Evolutionary conservation across 1,284 basidiomycete species (phyloP).

Genomic region (Rhodotorula sp.): DNA sequence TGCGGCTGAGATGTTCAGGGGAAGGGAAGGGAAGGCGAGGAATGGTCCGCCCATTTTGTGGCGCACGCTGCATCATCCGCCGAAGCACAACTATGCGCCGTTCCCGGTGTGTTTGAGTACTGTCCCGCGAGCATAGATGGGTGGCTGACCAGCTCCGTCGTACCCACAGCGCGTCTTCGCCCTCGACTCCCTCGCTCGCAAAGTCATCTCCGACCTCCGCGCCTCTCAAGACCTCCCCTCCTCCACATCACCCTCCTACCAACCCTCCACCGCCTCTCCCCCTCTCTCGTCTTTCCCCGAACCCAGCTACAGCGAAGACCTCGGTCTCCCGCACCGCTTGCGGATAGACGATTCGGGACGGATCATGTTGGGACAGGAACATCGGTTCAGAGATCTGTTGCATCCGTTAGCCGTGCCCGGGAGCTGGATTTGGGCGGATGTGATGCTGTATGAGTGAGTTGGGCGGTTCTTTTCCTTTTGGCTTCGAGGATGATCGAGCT

Average conservation of each 20-base stretch:
- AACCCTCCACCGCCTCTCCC: neutral
- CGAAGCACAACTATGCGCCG: conserved; percentile 39
- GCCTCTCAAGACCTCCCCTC: conserved; percentile 4
- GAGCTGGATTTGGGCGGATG: conserved; percentile 36
- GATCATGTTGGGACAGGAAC: conserved; percentile 38
- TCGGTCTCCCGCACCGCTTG: conserved; percentile 30
- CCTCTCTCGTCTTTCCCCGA: conserved; percentile 4
- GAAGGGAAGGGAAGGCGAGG: conserved; percentile 23
- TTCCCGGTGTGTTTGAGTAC: conserved; percentile 28
- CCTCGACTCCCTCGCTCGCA: conserved; percentile 34
- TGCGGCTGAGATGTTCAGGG: conserved; percentile 22
- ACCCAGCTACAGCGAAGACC: conserved; percentile 16
- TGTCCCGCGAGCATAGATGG: neutral
- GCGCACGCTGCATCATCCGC: conserved; percentile 38
- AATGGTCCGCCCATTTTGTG: conserved; percentile 36
- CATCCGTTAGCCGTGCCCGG: conserved; percentile 38
- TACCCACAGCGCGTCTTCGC: conserved; percentile 31
- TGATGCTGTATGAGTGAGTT: conserved; percentile 40
- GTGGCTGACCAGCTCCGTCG: neutral
- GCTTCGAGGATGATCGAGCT: neutral
- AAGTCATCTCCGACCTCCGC: conserved; percentile 33
- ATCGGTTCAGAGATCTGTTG: conserved; percentile 37
- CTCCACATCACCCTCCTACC: neutral
- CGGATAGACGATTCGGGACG: conserved; percentile 30
- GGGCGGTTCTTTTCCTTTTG: neutral